phyloP scores from a whole-genome alignment of 139 green algal species.

The Pseudopediastrum boryanum region DNA sequence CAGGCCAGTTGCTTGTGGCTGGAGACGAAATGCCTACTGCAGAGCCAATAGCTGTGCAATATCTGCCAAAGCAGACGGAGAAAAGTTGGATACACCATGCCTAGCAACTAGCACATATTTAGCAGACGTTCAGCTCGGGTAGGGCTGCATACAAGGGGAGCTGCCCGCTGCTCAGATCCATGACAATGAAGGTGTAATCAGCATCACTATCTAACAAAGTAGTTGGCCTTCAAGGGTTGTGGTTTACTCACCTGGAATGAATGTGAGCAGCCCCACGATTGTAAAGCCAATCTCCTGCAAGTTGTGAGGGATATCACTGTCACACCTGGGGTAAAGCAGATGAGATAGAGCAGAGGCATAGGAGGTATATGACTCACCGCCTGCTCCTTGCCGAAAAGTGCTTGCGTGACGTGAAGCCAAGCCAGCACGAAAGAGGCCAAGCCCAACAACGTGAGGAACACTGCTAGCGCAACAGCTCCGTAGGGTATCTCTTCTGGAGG shows the following conservation, averaged over 20 bases:
- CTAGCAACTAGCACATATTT: background rate
- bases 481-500: slow-evolving; percentile 35
- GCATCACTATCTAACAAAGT: background rate
- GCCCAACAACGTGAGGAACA: slow-evolving; percentile 52
- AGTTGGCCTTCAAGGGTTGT: background rate
- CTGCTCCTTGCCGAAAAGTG: slow-evolving; percentile 55
- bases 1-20: no score
- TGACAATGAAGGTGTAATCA: background rate
- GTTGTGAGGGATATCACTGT: background rate
- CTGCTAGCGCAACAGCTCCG: slow-evolving; percentile 43
- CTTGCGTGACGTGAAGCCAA: slow-evolving; percentile 60
- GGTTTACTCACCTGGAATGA: slow-evolving; percentile 44
- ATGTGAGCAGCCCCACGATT: slow-evolving; percentile 48
- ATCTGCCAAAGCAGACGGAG: background rate
- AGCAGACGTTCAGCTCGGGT: background rate
- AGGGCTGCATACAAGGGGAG: no score
- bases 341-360: background rate
- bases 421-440: slow-evolving; percentile 46
- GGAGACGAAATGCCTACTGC: no score
- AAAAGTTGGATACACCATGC: background rate
- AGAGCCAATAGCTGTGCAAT: no score
- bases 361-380: slow-evolving; percentile 42
- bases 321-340: no score
- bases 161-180: background rate
- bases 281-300: slow-evolving; percentile 59